Evolutionary conservation across 352 stramenopile species (phyloP).

Genomic region (Globisporangium barbulae): DNA sequence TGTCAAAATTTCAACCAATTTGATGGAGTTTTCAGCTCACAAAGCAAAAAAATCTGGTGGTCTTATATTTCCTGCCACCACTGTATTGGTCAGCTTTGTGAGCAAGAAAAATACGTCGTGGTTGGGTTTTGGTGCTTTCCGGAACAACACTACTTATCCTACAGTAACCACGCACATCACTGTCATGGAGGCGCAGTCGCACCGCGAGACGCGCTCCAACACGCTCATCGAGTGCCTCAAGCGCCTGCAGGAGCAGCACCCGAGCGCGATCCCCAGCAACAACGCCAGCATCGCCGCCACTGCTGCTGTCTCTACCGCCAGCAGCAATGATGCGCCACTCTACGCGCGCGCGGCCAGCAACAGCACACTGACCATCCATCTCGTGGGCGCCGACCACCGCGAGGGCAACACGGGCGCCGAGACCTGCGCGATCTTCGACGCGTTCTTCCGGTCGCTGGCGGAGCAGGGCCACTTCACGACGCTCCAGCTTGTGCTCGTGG

Average conservation of each 20-base stretch:
- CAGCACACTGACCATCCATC: conserved; percentile 46
- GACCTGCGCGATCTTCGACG: conserved; percentile 56
- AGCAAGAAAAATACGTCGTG: no score
- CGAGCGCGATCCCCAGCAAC: background rate
- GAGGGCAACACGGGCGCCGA: conserved; percentile 60
- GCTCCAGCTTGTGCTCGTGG: conserved; percentile 65
- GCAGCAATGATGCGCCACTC: background rate
- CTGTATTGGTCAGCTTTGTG: no score
- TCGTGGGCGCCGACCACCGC: conserved; percentile 74
- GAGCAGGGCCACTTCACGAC: conserved; percentile 26
- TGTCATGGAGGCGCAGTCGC: conserved; percentile 8
- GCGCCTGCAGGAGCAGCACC: conserved; percentile 20
- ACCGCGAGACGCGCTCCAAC: conserved; percentile 19
- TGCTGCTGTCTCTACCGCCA: no score
- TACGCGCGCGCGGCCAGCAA: background rate
- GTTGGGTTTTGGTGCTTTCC: no score
- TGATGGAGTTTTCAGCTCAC: no score
- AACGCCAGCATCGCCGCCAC: background rate
- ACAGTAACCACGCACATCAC: no score
- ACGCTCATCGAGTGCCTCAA: conserved; percentile 38
- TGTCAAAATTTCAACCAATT: no score
- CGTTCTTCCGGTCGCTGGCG: conserved; percentile 42
- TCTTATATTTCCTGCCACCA: no score
- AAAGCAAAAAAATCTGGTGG: no score
- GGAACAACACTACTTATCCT: no score